phyloP scores from a whole-genome alignment of 306 rosid genomes.

The Quercus robur region DNA sequence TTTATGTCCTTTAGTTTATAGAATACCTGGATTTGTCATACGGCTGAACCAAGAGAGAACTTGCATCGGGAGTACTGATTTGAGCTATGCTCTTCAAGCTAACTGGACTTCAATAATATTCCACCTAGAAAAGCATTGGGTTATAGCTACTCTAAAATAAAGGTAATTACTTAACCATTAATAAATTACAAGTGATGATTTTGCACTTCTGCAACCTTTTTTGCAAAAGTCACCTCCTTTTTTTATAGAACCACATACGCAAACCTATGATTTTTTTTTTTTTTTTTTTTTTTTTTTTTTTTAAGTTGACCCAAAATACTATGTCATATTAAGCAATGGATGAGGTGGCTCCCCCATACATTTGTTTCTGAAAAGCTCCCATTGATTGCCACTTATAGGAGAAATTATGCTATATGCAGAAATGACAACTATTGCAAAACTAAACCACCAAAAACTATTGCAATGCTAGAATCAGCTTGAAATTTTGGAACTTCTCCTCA shows the following conservation, averaged over 20 bases:
- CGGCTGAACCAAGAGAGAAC: constrained; percentile 82
- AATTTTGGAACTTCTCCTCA: background rate
- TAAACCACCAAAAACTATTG: too few relatives aligned
- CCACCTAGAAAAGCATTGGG: too few relatives aligned
- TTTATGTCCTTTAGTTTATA: constrained; percentile 13
- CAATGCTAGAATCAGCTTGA: too few relatives aligned
- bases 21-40: constrained; percentile 94
- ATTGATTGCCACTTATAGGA: too few relatives aligned
- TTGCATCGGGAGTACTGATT: too few relatives aligned
- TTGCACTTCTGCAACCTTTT: background rate
- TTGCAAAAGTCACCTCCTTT: background rate
- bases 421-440: too few relatives aligned
- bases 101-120: too few relatives aligned
- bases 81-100: too few relatives aligned
- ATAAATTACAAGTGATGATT: background rate
- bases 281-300: background rate
- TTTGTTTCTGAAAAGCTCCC: too few relatives aligned
- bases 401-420: too few relatives aligned
- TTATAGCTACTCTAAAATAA: constrained; percentile 10
- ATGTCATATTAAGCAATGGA: background rate
- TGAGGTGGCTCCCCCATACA: too few relatives aligned
- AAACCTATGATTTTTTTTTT: background rate
- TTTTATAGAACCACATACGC: background rate
- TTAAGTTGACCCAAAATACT: background rate
- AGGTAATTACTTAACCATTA: constrained; percentile 1